These are phyloP conservation scores for Macrophomina tecta DNA, from an alignment of 2,329 filamentous ascomycete species.

Conservation along the genomic window DNA sequence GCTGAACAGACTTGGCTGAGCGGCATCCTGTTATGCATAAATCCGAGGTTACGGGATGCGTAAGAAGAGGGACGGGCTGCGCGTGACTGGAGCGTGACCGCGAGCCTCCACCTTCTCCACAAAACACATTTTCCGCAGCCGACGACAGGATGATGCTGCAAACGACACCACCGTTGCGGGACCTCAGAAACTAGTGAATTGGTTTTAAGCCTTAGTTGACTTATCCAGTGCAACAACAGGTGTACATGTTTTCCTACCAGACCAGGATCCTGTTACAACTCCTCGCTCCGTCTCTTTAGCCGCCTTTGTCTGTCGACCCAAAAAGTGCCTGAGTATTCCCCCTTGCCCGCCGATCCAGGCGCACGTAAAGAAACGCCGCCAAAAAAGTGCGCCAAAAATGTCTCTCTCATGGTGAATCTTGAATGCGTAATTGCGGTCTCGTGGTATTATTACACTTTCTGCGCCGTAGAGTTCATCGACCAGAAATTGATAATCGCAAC, in stretches of 20 bases:
- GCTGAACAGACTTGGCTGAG: background rate
- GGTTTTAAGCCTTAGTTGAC: slow-evolving; percentile 16
- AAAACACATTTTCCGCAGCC: too few species aligned
- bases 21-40: background rate
- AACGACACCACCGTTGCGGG: background rate
- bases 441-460: slow-evolving; percentile 26
- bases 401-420: slow-evolving; percentile 25
- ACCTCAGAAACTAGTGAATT: slow-evolving; percentile 16
- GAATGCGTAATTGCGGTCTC: slow-evolving; percentile 14
- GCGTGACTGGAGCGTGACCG: background rate
- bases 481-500: slow-evolving; percentile 43
- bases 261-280: slow-evolving; percentile 7
- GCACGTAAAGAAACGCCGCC: slow-evolving; percentile 24
- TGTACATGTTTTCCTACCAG: slow-evolving; percentile 26
- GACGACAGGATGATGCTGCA: background rate
- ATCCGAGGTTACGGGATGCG: slow-evolving; percentile 19
- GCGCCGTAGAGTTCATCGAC: slow-evolving; percentile 31
- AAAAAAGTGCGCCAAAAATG: slow-evolving; percentile 24
- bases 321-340: slow-evolving; percentile 2
- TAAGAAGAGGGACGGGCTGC: background rate
- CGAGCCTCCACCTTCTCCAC: background rate
- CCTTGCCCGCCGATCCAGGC: slow-evolving; percentile 3
- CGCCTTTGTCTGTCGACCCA: slow-evolving; percentile 14
- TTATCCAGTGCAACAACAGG: slow-evolving; percentile 24
- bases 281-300: slow-evolving; percentile 15